A percentile compares a stretch with the other conserved stretches of the same genome.
Evolutionary conservation across 176 grass and related monocot species (phyloP).

Genomic region (Aegilops tauschii): DNA sequence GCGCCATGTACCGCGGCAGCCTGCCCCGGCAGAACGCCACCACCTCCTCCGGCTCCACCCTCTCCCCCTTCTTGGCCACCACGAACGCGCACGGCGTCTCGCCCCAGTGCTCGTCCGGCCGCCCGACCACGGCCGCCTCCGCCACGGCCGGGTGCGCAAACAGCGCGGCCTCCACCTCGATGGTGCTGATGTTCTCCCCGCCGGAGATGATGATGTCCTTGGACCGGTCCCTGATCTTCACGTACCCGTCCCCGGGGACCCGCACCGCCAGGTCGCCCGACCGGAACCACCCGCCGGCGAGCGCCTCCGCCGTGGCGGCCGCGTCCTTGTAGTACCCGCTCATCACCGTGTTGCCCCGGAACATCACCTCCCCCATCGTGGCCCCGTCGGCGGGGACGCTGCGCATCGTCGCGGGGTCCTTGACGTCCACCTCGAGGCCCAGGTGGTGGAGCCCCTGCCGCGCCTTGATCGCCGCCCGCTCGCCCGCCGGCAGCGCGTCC

Average conservation of each 20-base stretch:
- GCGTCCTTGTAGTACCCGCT: constrained; percentile 83
- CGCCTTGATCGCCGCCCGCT: constrained; percentile 71
- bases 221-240: constrained; percentile 66
- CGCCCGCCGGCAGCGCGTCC: constrained; percentile 52
- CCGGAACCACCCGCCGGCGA: constrained; percentile 65
- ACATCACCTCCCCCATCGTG: constrained; percentile 88
- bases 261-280: constrained; percentile 74
- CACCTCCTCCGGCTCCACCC: constrained; percentile 41
- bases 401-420: constrained; percentile 67
- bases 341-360: constrained; percentile 89
- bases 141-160: constrained; percentile 64
- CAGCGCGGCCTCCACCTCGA: constrained; percentile 79
- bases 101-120: constrained; percentile 82
- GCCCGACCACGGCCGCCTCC: constrained; percentile 70
- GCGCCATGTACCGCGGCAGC: constrained; percentile 79
- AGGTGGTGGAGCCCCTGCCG: constrained; percentile 75
- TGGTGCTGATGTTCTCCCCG: constrained; percentile 90
- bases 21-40: constrained; percentile 57
- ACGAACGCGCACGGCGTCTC: constrained; percentile 95
- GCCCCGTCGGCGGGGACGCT: constrained; percentile 59
- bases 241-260: constrained; percentile 60
- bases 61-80: constrained; percentile 23
- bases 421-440: constrained; percentile 72
- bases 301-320: constrained; percentile 44
- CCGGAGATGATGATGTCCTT: constrained; percentile 95